Conservation (phyloP, 2,329 filamentous ascomycete genomes). For the Clarireedia monteithiana region DNA sequence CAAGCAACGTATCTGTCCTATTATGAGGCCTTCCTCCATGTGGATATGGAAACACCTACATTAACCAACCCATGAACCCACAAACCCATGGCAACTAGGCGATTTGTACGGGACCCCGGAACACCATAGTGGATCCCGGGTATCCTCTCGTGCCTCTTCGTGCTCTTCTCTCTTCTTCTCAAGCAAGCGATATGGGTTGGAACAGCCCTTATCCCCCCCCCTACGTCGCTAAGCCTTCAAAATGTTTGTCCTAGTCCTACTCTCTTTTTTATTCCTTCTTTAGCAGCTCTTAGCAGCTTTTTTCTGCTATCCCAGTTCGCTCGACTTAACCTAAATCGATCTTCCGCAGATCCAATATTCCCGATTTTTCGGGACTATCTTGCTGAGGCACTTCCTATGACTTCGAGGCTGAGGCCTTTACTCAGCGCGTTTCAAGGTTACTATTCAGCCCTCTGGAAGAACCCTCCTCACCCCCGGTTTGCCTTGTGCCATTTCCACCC, state of each 20-base stretch:
- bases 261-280: constrained; percentile 5
- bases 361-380: constrained; percentile 8
- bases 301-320: not conserved
- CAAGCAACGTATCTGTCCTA: not conserved
- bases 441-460: constrained; percentile 9
- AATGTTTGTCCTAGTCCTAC: not conserved
- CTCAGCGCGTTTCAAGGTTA: constrained; percentile 7
- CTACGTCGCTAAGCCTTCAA: constrained; percentile 2
- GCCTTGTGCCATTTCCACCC: not conserved
- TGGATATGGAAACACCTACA: not conserved
- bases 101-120: too few relatives aligned
- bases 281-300: not conserved
- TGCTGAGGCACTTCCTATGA: not conserved
- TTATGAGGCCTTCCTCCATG: not conserved
- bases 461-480: not conserved
- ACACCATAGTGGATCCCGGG: too few relatives aligned
- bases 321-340: constrained; percentile 9
- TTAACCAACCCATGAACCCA: not conserved
- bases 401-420: constrained; percentile 10
- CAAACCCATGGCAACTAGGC: too few relatives aligned
- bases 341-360: constrained; percentile 9
- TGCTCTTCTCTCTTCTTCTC: too few relatives aligned
- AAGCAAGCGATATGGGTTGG: not conserved
- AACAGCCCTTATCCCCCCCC: not conserved
- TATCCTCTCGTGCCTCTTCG: too few relatives aligned